Evolutionary conservation across 768 basidiomycete genomes (phyloP), one percentile per base, ranked within the genome.

Genomic region (Tephrocybe sp.): DNA sequence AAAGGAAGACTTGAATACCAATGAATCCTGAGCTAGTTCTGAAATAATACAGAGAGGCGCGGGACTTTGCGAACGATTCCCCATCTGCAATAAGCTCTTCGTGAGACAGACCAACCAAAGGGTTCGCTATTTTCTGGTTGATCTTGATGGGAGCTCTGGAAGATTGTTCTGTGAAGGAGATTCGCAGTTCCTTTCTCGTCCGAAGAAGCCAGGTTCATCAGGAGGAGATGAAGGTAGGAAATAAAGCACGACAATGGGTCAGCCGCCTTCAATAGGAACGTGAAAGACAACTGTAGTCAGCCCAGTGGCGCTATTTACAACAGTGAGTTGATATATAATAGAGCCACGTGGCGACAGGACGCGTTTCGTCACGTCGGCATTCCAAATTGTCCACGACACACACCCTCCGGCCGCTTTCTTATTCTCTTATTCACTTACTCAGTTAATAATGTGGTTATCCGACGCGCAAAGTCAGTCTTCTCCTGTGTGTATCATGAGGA

Each of bases 391-490:
- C 42, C 36, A 53, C 43, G 53, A 53, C 43, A 37, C 44, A 39
- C 30, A 28, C 32, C 32, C 7, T 30, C 34, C 25, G n/a, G n/a
- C n/a, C n/a, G n/a, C n/a, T 47, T 34, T 49, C 47, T 27, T 19
- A 19, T 18, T 31, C 15, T 38, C 47, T 40, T 44, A 49, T 44
- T 36, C 44, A 26, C 41, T 25, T 24, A 28, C 35, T 26, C 35
- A 42, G 47, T 0, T 45, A 37, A 70, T 59, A 39, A 85, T 85
- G 82, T 85, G 83, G 82, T 68, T 86, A 44, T 75, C 83, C 46
- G 83, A 86, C 60, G 80, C 75, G 52, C 83, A 86, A 69, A 84
- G 83, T 83, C 44, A 59, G 77, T 68, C 15, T 9, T 46, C 22
- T 16, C 12, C 9, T 22, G 18, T 18, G 25, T 24, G 9, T 15